These are phyloP conservation scores for Talaromyces wortmannii DNA, from an alignment of 495 filamentous ascomycete genomes.

Conservation along the genomic window DNA sequence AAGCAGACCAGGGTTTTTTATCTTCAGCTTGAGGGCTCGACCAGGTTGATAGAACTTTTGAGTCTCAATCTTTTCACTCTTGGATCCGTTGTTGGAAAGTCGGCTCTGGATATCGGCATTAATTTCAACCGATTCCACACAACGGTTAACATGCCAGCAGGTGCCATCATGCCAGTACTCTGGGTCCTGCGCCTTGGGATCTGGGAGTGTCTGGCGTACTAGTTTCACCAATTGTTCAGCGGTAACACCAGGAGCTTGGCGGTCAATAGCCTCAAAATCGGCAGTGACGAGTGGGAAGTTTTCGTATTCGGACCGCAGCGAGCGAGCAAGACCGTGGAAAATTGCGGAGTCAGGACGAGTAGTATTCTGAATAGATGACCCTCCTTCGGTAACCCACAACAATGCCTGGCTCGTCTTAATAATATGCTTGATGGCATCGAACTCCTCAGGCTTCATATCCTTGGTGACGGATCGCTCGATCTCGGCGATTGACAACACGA, in stretches of 20 bases:
- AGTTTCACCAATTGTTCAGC: not conserved
- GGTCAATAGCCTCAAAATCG: constrained; percentile 3
- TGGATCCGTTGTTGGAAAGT: not conserved
- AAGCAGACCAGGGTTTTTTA: constrained; percentile 17
- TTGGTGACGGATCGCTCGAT: constrained; percentile 1
- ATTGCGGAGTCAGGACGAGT: constrained; percentile 1
- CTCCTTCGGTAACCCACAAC: constrained; percentile 30
- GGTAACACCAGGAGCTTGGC: not conserved
- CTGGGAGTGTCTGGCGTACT: not conserved
- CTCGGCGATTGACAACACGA: not conserved
- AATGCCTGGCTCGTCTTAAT: constrained; percentile 14
- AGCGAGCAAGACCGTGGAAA: constrained; percentile 5
- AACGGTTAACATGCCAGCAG: not conserved
- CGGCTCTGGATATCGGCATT: not conserved
- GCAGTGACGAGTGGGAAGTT: not conserved
- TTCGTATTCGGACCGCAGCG: constrained; percentile 4
- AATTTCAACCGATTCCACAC: not conserved
- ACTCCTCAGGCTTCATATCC: constrained; percentile 8
- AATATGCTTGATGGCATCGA: constrained; percentile 15
- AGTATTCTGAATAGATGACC: constrained; percentile 13
- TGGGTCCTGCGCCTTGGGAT: not conserved
- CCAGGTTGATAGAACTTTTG: constrained; percentile 19
- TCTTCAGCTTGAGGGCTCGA: constrained; percentile 18
- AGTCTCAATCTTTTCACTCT: not conserved
- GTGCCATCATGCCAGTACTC: not conserved